Conservation (phyloP, 768 basidiomycete species). For the Boletus rufocinnamomeus region DNA sequence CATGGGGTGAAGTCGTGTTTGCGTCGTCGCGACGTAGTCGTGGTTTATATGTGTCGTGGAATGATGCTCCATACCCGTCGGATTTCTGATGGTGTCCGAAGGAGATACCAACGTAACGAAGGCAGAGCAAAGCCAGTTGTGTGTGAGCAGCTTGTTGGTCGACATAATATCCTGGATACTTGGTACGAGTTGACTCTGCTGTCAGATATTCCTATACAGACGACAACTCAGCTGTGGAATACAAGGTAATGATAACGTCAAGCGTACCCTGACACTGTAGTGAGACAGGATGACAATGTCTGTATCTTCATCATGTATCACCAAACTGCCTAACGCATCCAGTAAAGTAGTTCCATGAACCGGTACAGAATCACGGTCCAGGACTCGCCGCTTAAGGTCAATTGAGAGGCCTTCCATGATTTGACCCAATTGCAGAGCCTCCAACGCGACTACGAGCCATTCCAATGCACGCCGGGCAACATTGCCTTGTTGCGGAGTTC, state of each 20-base stretch:
- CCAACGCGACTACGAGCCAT: constrained; percentile 5
- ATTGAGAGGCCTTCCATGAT: constrained; percentile 7
- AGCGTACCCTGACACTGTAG: constrained; percentile 10
- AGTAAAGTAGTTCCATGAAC: neutral
- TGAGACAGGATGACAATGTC: constrained; percentile 8
- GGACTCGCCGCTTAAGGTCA: neutral
- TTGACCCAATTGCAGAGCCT: neutral
- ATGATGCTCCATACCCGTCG: too few species aligned
- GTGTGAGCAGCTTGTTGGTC: neutral
- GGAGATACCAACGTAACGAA: neutral
- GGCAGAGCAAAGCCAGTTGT: constrained; percentile 1
- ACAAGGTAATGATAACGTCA: rapidly evolving
- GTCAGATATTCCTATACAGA: constrained; percentile 8
- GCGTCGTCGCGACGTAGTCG: neutral
- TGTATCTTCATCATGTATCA: constrained; percentile 3
- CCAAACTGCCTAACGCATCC: constrained; percentile 7
- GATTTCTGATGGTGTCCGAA: neutral
- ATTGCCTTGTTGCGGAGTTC: neutral
- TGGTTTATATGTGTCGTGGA: neutral
- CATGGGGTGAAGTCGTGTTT: too few species aligned
- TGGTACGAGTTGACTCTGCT: neutral
- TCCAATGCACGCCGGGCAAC: neutral
- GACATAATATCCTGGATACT: constrained; percentile 1
- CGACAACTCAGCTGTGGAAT: neutral
- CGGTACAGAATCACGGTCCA: neutral